Evolutionary conservation across 805 yeast species (phyloP), one percentile per base, ranked within the genome.

Genomic region (Zygotorulaspora sp.): DNA sequence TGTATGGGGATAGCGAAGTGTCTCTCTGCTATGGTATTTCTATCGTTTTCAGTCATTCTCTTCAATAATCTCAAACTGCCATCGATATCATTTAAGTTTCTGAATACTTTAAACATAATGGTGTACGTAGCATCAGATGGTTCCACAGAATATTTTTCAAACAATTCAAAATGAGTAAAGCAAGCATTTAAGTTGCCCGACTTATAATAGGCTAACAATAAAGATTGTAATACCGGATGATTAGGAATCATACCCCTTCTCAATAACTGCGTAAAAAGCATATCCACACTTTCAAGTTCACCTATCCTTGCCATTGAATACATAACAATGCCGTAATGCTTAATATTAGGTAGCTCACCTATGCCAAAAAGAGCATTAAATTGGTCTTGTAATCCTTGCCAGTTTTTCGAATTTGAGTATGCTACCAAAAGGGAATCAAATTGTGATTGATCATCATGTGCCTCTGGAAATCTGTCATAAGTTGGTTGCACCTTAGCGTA

Each of bases 261-360:
- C 4, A 62, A 31, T 20, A 78, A 49, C 49, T 75, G 72, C n/a
- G 61, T 43, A 58, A 68, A 80, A 40, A 83, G 61, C 40, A 53
- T 58, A 18, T 71, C 73, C 8, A 74, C 77, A 53, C 68, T 72
- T 26, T 57, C 68, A 27, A 51, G 58, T 47, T 74, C 77, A 7
- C 75, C 80, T 22, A 64, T 54, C 4, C 52, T 45, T 1, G 84
- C 78, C 43, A 83, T 61, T 0, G 83, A 77, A 36, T 66, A 60
- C 73, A 83, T 78, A 9, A 80, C 77, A 12, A 77, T 70, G 3
- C 73, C 67, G 53, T 82, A 83, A 47, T 82, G 85, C 6, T 50
- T 51, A 20, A 68, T 59, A 32, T 69, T 68, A 1, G 84, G 83
- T 17, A 74, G 57, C 28, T 72, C 63, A 1, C 76, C 78, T n/a